These are phyloP conservation scores for Kodamaea nitidulidarum DNA, from an alignment of 805 yeast genomes.

Conservation along the genomic window DNA sequence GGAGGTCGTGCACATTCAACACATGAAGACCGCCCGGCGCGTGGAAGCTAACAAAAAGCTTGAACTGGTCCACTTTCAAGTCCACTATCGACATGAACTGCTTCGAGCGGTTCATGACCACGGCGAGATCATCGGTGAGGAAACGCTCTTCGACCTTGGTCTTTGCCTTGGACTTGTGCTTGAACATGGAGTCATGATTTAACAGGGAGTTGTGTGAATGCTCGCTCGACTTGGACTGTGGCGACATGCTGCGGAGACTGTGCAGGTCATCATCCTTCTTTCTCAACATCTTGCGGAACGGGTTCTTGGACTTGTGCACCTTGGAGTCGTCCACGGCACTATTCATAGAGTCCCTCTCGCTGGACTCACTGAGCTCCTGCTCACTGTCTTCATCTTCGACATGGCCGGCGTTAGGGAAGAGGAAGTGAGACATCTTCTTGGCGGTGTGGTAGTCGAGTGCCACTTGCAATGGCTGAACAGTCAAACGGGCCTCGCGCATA, in stretches of 20 bases:
- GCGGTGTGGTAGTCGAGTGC: constrained; percentile 73
- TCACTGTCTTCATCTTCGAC: constrained; percentile 1
- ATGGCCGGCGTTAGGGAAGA: constrained; percentile 55
- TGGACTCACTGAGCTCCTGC: not conserved
- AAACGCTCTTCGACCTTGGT: constrained; percentile 8
- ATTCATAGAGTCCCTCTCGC: no score
- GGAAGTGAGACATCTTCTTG: constrained; percentile 55
- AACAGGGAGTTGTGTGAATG: not conserved
- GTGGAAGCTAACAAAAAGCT: constrained; percentile 65
- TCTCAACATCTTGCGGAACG: constrained; percentile 5
- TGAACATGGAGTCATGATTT: not conserved
- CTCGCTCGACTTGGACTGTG: not conserved
- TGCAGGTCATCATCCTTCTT: not conserved
- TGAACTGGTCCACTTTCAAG: constrained; percentile 30
- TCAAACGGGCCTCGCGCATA: constrained; percentile 57
- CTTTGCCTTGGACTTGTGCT: not conserved
- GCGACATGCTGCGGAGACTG: not conserved
- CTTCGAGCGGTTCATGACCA: constrained; percentile 42
- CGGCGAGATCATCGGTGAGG: constrained; percentile 32
- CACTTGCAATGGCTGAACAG: constrained; percentile 62
- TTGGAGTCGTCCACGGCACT: no score
- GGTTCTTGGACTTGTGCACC: constrained; percentile 7
- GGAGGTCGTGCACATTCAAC: constrained; percentile 73
- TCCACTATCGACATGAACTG: constrained; percentile 39
- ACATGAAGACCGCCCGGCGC: constrained; percentile 68